Conservation (phyloP, 208 protist species). For the Phytomonas francai region DNA sequence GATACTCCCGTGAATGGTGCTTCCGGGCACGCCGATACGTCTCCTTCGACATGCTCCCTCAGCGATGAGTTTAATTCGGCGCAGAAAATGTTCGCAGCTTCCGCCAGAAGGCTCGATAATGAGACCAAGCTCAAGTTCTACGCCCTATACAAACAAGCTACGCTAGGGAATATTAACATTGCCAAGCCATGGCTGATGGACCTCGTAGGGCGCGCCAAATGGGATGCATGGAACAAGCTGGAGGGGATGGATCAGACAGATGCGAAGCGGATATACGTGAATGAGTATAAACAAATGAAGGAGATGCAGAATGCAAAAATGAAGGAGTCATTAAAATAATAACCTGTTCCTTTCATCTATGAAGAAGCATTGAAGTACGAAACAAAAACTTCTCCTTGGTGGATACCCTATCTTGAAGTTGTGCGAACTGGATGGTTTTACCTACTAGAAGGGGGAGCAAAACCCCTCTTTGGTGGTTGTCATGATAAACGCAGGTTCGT, state of each 20-base stretch:
- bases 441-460: not conserved
- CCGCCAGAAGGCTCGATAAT: constrained; percentile 33
- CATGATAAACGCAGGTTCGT: no score
- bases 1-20: constrained; percentile 6
- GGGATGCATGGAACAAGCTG: constrained; percentile 84
- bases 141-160: constrained; percentile 84
- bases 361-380: no score
- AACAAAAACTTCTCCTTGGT: no score
- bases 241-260: constrained; percentile 76
- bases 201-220: constrained; percentile 79
- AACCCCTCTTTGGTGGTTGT: no score
- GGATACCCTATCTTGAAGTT: no score
- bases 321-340: constrained; percentile 6
- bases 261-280: constrained; percentile 82
- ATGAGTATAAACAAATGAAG: constrained; percentile 43
- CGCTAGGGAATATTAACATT: constrained; percentile 68
- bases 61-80: constrained; percentile 51
- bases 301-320: constrained; percentile 12
- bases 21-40: constrained; percentile 13
- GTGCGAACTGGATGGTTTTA: no score
- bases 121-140: constrained; percentile 85
- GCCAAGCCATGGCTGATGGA: constrained; percentile 74
- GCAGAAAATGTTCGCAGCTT: constrained; percentile 38
- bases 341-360: not conserved
- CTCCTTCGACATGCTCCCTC: constrained; percentile 17